Evolutionary conservation across 1,284 basidiomycete species (phyloP).

Genomic region (Filobasidium uniguttulatum): DNA sequence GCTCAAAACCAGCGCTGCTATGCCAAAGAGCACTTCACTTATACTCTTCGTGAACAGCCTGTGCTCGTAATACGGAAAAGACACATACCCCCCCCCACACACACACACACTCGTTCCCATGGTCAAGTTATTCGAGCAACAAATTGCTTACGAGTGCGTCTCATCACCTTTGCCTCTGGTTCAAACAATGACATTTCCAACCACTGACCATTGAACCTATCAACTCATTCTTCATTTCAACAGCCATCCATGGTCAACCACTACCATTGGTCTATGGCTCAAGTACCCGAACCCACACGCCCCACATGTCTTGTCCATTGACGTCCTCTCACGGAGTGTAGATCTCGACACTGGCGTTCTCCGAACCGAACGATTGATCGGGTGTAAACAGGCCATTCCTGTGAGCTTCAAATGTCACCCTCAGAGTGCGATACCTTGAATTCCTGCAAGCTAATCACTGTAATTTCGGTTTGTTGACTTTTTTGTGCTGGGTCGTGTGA

Average conservation of each 20-base stretch:
- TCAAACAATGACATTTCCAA: not conserved
- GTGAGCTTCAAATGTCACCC: constrained; percentile 12
- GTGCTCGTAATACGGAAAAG: no score
- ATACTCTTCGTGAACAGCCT: no score
- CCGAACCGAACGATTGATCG: constrained; percentile 46
- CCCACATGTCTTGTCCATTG: constrained; percentile 78
- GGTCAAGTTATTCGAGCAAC: constrained; percentile 16
- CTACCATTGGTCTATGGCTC: constrained; percentile 51
- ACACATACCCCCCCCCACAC: no score
- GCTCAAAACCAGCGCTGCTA: no score
- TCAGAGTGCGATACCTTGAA: no score
- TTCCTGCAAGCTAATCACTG: not conserved
- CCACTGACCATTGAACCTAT: no score
- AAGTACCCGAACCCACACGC: constrained; percentile 93
- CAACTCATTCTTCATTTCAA: not conserved
- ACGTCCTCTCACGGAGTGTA: constrained; percentile 69
- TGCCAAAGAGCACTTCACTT: no score
- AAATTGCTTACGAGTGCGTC: constrained; percentile 12
- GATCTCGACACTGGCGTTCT: constrained; percentile 73
- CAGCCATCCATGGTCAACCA: constrained; percentile 15
- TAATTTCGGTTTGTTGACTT: no score
- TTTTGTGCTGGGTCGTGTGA: no score
- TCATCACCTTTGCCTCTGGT: not conserved
- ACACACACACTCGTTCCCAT: no score
- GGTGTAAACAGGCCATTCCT: constrained; percentile 36